Evolutionary conservation across 768 basidiomycete species (phyloP), one percentile per base, ranked within the genome.

Genomic region (Mycena capillaripes): DNA sequence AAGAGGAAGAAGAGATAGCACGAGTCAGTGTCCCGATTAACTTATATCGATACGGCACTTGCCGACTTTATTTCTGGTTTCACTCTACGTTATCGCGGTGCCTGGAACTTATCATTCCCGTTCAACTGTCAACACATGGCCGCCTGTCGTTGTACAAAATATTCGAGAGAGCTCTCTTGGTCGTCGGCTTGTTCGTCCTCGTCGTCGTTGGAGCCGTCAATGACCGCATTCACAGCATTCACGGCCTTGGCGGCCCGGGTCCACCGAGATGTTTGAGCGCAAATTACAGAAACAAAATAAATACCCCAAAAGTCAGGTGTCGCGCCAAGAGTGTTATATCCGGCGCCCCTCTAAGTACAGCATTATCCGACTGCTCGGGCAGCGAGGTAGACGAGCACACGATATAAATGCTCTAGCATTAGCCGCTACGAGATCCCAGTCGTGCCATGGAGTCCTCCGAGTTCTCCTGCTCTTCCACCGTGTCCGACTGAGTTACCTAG

Each of bases 401-500:
- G 73, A 70, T 72, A 53, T 70, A 72, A 74, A n/a, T n/a, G n/a
- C n/a, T n/a, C 71, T 60, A 58, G 44, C 25, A 81, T 90, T 91
- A 90, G 89, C 91, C 91, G 74, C 86, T 89, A 82, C 93, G 88
- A 78, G 92, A 91, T 21, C 92, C 92, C 66, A 95, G 84, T 69
- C 95, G 89, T 34, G 90, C 92, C 82, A 95, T 89, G 32, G 91
- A 88, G 80, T 95, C 95, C 77, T 96, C 95, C 19, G 92, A 87
- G 76, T 91, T 92, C 81, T 96, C 95, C 80, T 95, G 94, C 76
- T 95, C 94, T 80, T 95, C 94, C 48, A 93, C 92, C 48, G 85
- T 88, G 79, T 96, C 94, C 11, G 95, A 92, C 79, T 96, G 94
- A 27, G 94, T 95, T 50, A 96, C 95, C 95, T 95, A 78, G 12